A percentile compares a stretch with the other conserved stretches of the same genome.
Conservation (phyloP, 2,329 filamentous ascomycete species). For the Alternaria ethzedia region DNA sequence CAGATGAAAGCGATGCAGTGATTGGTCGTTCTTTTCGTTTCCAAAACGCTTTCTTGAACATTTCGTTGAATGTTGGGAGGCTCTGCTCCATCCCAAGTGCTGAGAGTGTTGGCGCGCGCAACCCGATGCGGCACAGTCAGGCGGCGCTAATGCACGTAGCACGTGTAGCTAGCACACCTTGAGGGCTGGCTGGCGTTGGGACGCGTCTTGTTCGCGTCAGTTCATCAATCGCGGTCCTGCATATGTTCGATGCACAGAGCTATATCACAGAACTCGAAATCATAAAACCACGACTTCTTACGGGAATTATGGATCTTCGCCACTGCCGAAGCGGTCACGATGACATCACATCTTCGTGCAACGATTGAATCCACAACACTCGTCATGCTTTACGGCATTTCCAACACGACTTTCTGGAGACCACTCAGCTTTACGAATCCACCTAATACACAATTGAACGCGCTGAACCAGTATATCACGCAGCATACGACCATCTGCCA, state of each 20-base stretch:
- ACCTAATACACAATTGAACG: rapidly evolving
- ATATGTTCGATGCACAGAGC: not conserved
- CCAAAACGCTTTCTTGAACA: not conserved
- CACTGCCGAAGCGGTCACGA: slow-evolving; percentile 16
- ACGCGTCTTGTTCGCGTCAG: not conserved
- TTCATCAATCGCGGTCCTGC: not conserved
- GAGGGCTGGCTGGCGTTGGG: not conserved
- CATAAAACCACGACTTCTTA: not conserved
- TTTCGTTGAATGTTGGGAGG: not conserved
- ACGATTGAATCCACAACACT: not conserved
- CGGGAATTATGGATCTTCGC: not conserved
- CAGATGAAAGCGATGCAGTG: not conserved
- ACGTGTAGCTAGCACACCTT: slow-evolving; percentile 4
- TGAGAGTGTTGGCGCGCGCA: not conserved
- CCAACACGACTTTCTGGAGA: not conserved
- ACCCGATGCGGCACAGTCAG: not conserved
- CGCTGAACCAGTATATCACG: not conserved
- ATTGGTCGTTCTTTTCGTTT: not conserved
- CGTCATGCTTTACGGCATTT: not conserved
- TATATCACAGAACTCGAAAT: no score
- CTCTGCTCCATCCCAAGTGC: not conserved
- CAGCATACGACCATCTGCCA: not conserved
- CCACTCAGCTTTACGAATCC: not conserved
- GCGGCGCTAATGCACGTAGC: slow-evolving; percentile 6
- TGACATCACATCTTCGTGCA: slow-evolving; percentile 2